Conservation (phyloP, 1,284 basidiomycete species). For the Ustanciosporium gigantosporum region DNA sequence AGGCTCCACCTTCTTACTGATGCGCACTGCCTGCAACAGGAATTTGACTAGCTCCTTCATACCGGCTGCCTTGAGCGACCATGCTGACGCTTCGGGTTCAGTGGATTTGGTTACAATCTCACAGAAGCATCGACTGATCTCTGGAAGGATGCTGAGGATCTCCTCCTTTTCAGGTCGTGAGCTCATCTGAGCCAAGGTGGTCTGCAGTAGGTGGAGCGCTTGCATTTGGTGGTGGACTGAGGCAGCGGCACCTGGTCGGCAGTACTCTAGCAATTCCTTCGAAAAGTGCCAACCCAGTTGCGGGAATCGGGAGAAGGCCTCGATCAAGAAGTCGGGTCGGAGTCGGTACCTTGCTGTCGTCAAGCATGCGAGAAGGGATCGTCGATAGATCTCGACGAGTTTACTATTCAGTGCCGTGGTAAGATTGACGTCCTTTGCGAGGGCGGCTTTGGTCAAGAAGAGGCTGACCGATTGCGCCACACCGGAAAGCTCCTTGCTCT, state of each 20-base stretch:
- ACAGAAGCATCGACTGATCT: constrained; percentile 67
- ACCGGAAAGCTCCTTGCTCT: constrained; percentile 70
- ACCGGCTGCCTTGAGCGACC: constrained; percentile 68
- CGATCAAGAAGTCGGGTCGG: constrained; percentile 75
- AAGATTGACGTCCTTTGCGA: constrained; percentile 13
- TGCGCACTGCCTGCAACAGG: constrained; percentile 70
- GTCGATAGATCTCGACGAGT: constrained; percentile 69
- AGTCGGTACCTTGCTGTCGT: constrained; percentile 78
- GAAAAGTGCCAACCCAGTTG: constrained; percentile 72
- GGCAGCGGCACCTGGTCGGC: constrained; percentile 32
- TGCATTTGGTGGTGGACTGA: constrained; percentile 64
- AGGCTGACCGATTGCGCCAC: constrained; percentile 71
- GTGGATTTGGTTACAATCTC: constrained; percentile 67
- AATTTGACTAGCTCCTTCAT: constrained; percentile 81
- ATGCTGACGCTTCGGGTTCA: constrained; percentile 60
- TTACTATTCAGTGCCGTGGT: constrained; percentile 20
- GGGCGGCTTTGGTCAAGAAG: constrained; percentile 67
- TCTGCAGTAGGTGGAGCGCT: constrained; percentile 73
- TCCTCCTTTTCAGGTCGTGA: constrained; percentile 61
- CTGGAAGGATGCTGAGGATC: constrained; percentile 66
- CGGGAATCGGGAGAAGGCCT: constrained; percentile 75
- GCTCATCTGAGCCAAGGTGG: constrained; percentile 69
- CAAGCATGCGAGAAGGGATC: constrained; percentile 77
- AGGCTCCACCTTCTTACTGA: constrained; percentile 65
- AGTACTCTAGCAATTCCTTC: constrained; percentile 67